Evolutionary conservation across 805 yeast genomes (phyloP).

Genomic region (Starmerella apis): DNA sequence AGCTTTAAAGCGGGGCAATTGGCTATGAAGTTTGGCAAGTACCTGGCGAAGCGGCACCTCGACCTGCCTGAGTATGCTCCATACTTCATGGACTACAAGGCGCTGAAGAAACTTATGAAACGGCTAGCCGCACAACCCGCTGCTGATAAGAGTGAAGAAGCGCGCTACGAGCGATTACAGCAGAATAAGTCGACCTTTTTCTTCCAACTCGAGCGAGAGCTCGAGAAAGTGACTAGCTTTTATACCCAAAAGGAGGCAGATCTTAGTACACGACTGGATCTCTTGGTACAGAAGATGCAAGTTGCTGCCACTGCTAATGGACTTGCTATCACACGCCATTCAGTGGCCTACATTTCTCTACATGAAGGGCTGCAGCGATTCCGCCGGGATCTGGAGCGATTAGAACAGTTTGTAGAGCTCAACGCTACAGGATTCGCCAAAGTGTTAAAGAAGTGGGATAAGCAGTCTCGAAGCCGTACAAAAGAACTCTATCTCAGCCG

Average conservation of each 20-base stretch:
- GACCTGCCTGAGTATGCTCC: conserved; percentile 93
- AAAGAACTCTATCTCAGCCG: conserved; percentile 84
- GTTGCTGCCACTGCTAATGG: conserved; percentile 41
- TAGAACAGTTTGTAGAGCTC: conserved; percentile 88
- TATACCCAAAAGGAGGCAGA: conserved; percentile 87
- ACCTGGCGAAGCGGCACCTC: conserved; percentile 83
- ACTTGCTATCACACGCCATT: conserved; percentile 40
- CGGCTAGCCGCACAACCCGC: conserved; percentile 41
- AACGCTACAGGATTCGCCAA: conserved; percentile 94
- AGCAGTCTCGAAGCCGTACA: conserved; percentile 86
- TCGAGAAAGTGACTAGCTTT: conserved; percentile 89
- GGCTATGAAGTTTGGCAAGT: conserved; percentile 82
- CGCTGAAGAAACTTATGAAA: conserved; percentile 82
- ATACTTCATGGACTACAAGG: conserved; percentile 89
- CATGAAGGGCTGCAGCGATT: conserved; percentile 84
- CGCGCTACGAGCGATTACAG: conserved; percentile 48
- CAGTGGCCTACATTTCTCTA: conserved; percentile 69
- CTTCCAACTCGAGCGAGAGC: conserved; percentile 83
- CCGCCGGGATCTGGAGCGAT: conserved; percentile 73
- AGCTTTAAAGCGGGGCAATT: not conserved
- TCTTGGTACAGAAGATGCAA: conserved; percentile 60
- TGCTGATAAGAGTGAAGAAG: conserved; percentile 26
- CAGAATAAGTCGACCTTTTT: conserved; percentile 83
- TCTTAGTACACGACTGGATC: conserved; percentile 65
- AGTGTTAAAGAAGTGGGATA: conserved; percentile 96